Percentiles rank a stretch among this genome's conserved stretches.
phyloP scores from a whole-genome alignment of 192 early-diverging fungal genomes.

The Podila verticillata region DNA sequence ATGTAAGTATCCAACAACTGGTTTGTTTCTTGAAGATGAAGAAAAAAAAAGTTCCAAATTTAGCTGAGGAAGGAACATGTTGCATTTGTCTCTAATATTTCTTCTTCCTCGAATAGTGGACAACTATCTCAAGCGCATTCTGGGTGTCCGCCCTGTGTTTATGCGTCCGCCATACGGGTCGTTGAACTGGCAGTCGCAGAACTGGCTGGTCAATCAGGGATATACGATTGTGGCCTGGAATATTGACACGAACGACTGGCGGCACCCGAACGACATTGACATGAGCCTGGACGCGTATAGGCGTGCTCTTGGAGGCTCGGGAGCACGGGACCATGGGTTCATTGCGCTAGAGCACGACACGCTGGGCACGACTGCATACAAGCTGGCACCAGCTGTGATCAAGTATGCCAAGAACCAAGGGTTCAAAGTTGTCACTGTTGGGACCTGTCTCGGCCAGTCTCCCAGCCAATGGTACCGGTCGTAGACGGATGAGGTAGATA shows the following conservation, averaged over 20 bases:
- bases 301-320: neutral
- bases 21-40: too few species aligned
- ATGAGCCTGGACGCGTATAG: slow-evolving; percentile 1
- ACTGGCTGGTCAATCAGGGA: slow-evolving; percentile 15
- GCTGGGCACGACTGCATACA: neutral
- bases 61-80: too few species aligned
- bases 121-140: slow-evolving; percentile 53
- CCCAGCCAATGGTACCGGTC: slow-evolving; percentile 20
- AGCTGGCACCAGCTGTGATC: slow-evolving; percentile 10
- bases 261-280: slow-evolving; percentile 5
- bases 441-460: slow-evolving; percentile 15
- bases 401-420: slow-evolving; percentile 16
- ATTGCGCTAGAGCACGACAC: slow-evolving; percentile 32
- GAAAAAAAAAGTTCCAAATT: too few species aligned
- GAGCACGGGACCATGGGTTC: neutral
- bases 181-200: neutral
- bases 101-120: slow-evolving; percentile 25
- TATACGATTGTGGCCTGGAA: slow-evolving; percentile 34
- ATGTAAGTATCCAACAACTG: slow-evolving; percentile 5
- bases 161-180: slow-evolving; percentile 66
- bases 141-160: slow-evolving; percentile 62
- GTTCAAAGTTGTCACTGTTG: slow-evolving; percentile 30
- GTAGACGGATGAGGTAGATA: neutral
- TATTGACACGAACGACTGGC: slow-evolving; percentile 38
- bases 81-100: neutral